phyloP scores from a whole-genome alignment of 2,329 filamentous ascomycete genomes.

The Fonsecaea monophora region DNA sequence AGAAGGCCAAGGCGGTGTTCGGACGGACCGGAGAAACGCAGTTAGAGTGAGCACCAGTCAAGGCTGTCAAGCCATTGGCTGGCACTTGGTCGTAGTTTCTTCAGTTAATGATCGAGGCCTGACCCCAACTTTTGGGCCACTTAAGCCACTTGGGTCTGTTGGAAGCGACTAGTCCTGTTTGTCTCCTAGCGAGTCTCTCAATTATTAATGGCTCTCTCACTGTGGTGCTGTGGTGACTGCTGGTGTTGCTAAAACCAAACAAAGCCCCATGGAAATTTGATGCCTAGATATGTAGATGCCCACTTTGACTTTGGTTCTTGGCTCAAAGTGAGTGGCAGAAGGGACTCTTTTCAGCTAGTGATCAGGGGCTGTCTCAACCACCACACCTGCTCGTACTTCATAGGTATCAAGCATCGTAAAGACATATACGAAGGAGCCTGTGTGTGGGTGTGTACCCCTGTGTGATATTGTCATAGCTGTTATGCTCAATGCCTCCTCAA shows the following conservation, averaged over 20 bases:
- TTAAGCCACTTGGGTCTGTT: background rate
- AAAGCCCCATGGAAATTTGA: background rate
- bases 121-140: slow-evolving; percentile 7
- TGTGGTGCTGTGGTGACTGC: slow-evolving; percentile 1
- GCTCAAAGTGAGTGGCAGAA: background rate
- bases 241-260: background rate
- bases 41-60: slow-evolving; percentile 2
- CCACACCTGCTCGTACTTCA: no score
- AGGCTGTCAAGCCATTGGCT: background rate
- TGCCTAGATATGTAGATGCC: no score
- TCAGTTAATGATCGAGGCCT: slow-evolving; percentile 12
- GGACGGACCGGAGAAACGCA: slow-evolving; percentile 28
- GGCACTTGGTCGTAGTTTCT: slow-evolving; percentile 1
- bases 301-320: no score
- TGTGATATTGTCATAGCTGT: no score
- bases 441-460: no score
- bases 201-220: slow-evolving; percentile 13
- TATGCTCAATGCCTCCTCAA: background rate
- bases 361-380: no score
- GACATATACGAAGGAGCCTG: no score
- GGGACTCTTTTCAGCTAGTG: background rate
- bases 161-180: background rate
- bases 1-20: slow-evolving; percentile 30
- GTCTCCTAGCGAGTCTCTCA: slow-evolving; percentile 5
- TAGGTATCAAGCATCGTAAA: no score